These are phyloP conservation scores for Stemphylium beticola DNA, from an alignment of 2,329 filamentous ascomycete genomes.

Conservation along the genomic window DNA sequence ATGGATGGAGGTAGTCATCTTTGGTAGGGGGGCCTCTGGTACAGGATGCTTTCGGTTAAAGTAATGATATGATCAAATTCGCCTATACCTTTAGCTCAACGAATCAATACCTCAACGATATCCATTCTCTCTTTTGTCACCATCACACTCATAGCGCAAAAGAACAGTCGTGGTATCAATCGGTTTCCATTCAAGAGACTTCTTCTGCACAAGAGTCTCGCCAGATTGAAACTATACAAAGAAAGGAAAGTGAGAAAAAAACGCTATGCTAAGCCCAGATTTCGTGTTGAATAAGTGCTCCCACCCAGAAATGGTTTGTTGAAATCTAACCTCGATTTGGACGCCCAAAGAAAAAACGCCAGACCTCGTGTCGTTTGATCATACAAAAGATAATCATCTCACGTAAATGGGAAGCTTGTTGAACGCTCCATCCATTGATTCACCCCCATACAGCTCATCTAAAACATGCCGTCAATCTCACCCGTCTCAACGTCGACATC, in stretches of 20 bases:
- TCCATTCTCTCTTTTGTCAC: not conserved
- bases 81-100: not conserved
- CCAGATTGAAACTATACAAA: no score
- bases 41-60: not conserved
- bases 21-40: not conserved
- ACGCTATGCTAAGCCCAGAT: no score
- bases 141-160: no score
- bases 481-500: constrained; percentile 66
- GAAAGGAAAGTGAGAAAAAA: no score
- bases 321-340: no score
- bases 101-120: not conserved
- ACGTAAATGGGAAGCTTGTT: constrained; percentile 8
- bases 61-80: not conserved
- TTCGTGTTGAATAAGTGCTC: no score
- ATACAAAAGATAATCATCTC: not conserved
- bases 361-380: not conserved
- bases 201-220: no score
- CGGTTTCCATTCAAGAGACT: no score
- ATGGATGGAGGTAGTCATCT: not conserved
- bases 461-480: constrained; percentile 78
- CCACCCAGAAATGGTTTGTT: no score
- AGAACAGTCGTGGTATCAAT: no score
- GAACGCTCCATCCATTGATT: constrained; percentile 2
- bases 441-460: constrained; percentile 41
- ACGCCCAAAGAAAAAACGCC: constrained; percentile 1